A percentile compares a stretch with the other conserved stretches of the same genome.
Evolutionary conservation across 2,329 filamentous ascomycete genomes (phyloP).

Genomic region (Stachybotrys elegans): DNA sequence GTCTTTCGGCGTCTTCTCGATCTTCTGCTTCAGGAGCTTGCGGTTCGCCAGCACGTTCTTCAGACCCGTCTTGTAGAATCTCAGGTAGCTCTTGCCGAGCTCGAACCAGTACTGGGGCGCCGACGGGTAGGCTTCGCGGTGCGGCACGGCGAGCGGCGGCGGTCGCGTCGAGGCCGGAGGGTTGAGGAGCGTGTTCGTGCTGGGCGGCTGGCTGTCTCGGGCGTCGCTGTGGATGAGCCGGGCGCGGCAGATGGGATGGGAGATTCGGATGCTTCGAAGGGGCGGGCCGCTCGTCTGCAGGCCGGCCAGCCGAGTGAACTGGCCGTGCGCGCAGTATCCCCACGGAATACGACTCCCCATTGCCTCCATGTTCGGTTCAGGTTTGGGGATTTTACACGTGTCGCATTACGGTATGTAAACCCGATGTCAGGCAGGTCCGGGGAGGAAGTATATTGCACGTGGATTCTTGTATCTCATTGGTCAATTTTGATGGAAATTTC

Average conservation of each 20-base stretch:
- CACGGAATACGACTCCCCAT: conserved; percentile 28
- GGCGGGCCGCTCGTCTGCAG: conserved; percentile 7
- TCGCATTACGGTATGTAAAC: too few relatives aligned
- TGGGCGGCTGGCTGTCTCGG: conserved; percentile 17
- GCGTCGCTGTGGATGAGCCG: conserved; percentile 15
- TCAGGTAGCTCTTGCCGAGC: conserved; percentile 69
- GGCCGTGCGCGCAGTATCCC: conserved; percentile 20
- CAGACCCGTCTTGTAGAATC: conserved; percentile 85
- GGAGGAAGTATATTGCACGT: too few relatives aligned
- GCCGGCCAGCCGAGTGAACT: conserved; percentile 11
- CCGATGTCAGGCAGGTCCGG: too few relatives aligned
- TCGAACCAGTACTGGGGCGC: conserved; percentile 45
- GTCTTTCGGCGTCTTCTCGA: conserved; percentile 42
- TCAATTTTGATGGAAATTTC: too few relatives aligned
- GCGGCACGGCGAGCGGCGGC: conserved; percentile 60
- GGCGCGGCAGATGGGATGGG: background rate
- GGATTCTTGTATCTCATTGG: too few relatives aligned
- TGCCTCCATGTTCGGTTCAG: too few relatives aligned
- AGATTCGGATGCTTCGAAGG: background rate
- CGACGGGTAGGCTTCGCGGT: conserved; percentile 33
- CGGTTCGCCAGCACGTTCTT: conserved; percentile 69
- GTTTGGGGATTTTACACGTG: too few relatives aligned
- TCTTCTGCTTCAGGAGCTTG: conserved; percentile 40
- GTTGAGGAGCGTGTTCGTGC: conserved; percentile 52
- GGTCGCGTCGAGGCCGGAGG: conserved; percentile 70